Base-by-base conservation (phyloP, 768 basidiomycete genomes). In the Boletus sensibilis region DNA sequence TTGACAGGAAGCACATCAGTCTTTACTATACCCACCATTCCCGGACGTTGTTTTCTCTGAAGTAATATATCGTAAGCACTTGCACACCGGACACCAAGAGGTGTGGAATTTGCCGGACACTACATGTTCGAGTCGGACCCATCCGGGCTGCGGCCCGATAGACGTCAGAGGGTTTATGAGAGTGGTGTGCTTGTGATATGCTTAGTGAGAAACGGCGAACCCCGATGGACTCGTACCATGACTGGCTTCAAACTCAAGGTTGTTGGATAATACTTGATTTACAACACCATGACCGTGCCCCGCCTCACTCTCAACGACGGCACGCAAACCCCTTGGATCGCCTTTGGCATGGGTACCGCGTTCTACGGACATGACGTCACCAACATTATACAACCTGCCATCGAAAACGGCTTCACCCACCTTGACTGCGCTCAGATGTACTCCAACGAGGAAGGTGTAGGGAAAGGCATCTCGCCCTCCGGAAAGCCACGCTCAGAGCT, bases 391-490 rank as follows among this genome's bases (percentile, higher is more conserved):
- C 52, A 39, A 39, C 38, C 42, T 23, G 18, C 34, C 27, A 25
- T 41, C 33, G 33, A 57, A 29, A 57, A 46, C 4, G n/a, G 35
- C 21, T 50, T 38, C 29, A 33, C 29, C 27, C 46, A 44, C 43
- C 43, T 45, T 38, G 44, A 53, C 34, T 47, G 44, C 11, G 44
- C 57, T 13, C 38, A 59, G 48, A 45, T 13, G 31, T 58, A 46
- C 25, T 40, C 21, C 49, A 59, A 52, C 44, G 57, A 59, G 12
- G 49, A 46, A 50, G 50, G 52, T 20, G 34, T 18, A 29, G 29
- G 39, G 21, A 51, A 48, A 57, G 29, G 44, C 7, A 52, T 52
- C 33, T 27, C 20, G 5, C 21, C 34, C 33, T 45, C 56, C 8
- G n/a, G 34, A 35, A 42, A 40, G 18, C 44, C 25, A 27, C 35